Evolutionary conservation across 2,329 filamentous ascomycete genomes (phyloP), one percentile per base, ranked within the genome.

Genomic region (Westerdykella aurantiaca): DNA sequence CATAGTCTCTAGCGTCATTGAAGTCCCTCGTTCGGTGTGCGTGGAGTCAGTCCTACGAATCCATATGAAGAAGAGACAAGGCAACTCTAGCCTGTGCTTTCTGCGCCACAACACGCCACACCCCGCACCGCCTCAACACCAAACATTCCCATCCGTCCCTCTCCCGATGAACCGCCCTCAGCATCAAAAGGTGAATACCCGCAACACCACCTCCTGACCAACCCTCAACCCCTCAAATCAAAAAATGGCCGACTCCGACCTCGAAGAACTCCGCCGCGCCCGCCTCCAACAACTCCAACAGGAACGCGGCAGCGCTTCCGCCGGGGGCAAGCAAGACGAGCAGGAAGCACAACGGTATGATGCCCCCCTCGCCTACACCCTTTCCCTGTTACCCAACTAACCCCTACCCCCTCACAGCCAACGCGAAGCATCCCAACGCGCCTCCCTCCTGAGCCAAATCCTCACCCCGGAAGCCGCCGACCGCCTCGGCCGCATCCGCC

Each of bases 401-500:
- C 2, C 45, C 44, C n/a, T 25, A 34, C 6, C 12, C 43, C 63
- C 68, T 23, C 63, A 62, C 42, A 63, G 60, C 45, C 52, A 64
- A 46, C 47, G 31, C 43, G 71, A 79, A 73, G 77, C 80, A 52
- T 86, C 91, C 66, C 83, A 85, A 33, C 85, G 88, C 47, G 74
- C 82, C 58, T 77, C 80, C 47, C 85, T 96, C 57, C 83, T 98
- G 50, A 80, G 79, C 57, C 93, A 97, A 70, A 97, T 98, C 73
- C 87, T 98, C 49, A 84, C 90, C 60, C 93, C 93, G 54, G 88
- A 91, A 63, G 93, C 93, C 14, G 86, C 88, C 48, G 93, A 98
- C 72, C 86, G 93, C 12, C 79, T 98, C 1, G 88, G 88, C 45
- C 88, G 93, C 53, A 97, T 98, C 72, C 85, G 91, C 29, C 82